Conservation (phyloP, 345 rosid genomes). For the Eucalyptus regnans region DNA sequence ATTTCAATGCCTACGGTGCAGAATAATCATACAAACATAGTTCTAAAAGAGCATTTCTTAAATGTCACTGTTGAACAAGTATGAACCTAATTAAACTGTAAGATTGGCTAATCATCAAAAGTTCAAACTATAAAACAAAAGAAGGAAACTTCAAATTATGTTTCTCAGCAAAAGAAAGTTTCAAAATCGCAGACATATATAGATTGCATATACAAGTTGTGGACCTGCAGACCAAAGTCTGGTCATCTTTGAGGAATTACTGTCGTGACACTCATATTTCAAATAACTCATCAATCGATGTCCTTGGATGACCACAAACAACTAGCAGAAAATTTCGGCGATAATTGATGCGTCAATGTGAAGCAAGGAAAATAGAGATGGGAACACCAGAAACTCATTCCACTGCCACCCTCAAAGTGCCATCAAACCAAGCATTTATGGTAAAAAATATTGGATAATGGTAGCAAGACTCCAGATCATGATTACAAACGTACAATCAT, state of each 20-base stretch:
- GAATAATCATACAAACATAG: background rate
- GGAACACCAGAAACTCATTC: background rate
- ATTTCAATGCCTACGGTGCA: background rate
- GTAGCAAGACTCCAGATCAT: background rate
- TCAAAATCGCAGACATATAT: background rate
- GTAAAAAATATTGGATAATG: background rate
- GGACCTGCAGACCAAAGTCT: background rate
- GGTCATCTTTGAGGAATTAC: background rate
- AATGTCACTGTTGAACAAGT: background rate
- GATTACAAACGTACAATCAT: background rate
- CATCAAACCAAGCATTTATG: background rate
- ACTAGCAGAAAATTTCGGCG: background rate
- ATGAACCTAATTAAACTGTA: background rate
- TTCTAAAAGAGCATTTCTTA: background rate
- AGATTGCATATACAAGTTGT: background rate
- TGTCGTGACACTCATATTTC: background rate
- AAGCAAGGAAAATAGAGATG: background rate
- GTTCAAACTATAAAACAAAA: background rate
- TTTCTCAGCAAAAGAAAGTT: background rate
- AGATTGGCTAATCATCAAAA: background rate
- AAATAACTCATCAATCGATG: background rate
- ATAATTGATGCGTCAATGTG: background rate
- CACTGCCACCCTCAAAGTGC: background rate
- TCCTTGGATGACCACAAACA: background rate
- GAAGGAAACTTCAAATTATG: background rate